Percentiles rank a stretch among this genome's conserved stretches.
phyloP scores from a whole-genome alignment of 306 rosid species.

The Dalbergia cochinchinensis region DNA sequence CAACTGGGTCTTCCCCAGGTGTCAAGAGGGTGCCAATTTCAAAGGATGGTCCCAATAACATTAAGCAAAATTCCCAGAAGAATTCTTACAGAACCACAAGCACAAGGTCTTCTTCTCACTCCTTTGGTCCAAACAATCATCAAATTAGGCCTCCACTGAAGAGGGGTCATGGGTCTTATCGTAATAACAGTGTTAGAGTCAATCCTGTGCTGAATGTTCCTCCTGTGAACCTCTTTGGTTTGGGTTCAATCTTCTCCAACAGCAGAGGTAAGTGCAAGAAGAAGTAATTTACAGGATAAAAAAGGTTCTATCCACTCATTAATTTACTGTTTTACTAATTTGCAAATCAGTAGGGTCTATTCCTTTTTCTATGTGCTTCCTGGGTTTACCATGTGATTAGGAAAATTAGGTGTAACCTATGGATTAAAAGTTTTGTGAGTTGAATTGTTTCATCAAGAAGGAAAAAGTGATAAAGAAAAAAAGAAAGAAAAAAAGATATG shows the following conservation, averaged over 20 bases:
- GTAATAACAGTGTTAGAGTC: slow-evolving; percentile 57
- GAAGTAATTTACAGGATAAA: slow-evolving; percentile 49
- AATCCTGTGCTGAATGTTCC: slow-evolving; percentile 81
- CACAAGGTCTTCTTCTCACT: slow-evolving; percentile 49
- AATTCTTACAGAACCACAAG: background rate
- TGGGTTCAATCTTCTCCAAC: slow-evolving; percentile 80
- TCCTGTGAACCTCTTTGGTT: slow-evolving; percentile 69
- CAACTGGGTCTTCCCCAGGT: slow-evolving; percentile 79
- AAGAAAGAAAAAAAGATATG: background rate
- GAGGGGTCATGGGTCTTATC: slow-evolving; percentile 64
- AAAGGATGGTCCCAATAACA: slow-evolving; percentile 49
- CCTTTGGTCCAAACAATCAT: slow-evolving; percentile 47
- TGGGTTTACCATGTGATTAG: slow-evolving; percentile 40
- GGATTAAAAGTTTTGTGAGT: slow-evolving; percentile 31
- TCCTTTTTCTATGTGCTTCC: slow-evolving; percentile 28
- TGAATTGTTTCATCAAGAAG: slow-evolving; percentile 49
- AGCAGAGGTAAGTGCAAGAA: slow-evolving; percentile 72
- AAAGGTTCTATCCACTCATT: background rate
- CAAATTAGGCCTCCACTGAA: slow-evolving; percentile 75
- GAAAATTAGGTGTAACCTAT: slow-evolving; percentile 42
- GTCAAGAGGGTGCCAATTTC: slow-evolving; percentile 57
- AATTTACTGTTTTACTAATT: slow-evolving; percentile 43
- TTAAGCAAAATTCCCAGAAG: slow-evolving; percentile 60
- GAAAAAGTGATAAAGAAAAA: slow-evolving; percentile 28
- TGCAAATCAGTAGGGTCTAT: slow-evolving; percentile 46